Conservation (phyloP, 805 yeast species). For the Helenozyma rhizophorensis region DNA sequence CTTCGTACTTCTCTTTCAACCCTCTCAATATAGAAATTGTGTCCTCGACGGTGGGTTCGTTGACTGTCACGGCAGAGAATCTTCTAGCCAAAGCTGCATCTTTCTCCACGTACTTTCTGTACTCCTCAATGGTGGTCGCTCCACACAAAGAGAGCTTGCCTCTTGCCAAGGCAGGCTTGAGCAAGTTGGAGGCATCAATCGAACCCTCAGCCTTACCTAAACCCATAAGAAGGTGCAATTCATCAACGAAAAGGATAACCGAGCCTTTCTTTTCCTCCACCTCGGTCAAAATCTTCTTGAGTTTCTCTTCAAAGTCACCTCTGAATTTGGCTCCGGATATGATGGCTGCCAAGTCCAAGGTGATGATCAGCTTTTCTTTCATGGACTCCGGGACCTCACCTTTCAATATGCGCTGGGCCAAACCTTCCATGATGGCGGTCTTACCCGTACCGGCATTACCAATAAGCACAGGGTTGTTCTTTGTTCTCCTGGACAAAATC, state of each 20-base stretch:
- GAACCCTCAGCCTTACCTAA: constrained; percentile 92
- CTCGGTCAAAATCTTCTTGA: constrained; percentile 77
- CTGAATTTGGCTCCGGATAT: constrained; percentile 94
- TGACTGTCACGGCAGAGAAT: constrained; percentile 80
- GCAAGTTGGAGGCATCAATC: constrained; percentile 89
- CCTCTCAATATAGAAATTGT: constrained; percentile 91
- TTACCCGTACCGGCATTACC: constrained; percentile 99
- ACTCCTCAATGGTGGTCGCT: constrained; percentile 94
- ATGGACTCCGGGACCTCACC: constrained; percentile 94
- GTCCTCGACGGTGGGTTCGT: constrained; percentile 87
- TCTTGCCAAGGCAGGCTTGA: constrained; percentile 91
- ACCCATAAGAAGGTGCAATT: constrained; percentile 83
- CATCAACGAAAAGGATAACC: constrained; percentile 83
- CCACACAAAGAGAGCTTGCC: constrained; percentile 92
- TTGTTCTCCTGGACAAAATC: constrained; percentile 85
- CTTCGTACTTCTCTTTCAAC: constrained; percentile 88
- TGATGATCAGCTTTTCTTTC: constrained; percentile 77
- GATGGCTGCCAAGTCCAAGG: constrained; percentile 82
- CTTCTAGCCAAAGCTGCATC: constrained; percentile 95
- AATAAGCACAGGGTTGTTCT: constrained; percentile 90
- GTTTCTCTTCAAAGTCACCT: constrained; percentile 92
- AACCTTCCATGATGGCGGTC: constrained; percentile 93
- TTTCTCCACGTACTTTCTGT: constrained; percentile 87
- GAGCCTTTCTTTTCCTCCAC: constrained; percentile 74
- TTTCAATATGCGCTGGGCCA: constrained; percentile 87